Evolutionary conservation across 148 eudicot species (phyloP), one percentile per base, ranked within the genome.

Genomic region (Persicaria maculosa): DNA sequence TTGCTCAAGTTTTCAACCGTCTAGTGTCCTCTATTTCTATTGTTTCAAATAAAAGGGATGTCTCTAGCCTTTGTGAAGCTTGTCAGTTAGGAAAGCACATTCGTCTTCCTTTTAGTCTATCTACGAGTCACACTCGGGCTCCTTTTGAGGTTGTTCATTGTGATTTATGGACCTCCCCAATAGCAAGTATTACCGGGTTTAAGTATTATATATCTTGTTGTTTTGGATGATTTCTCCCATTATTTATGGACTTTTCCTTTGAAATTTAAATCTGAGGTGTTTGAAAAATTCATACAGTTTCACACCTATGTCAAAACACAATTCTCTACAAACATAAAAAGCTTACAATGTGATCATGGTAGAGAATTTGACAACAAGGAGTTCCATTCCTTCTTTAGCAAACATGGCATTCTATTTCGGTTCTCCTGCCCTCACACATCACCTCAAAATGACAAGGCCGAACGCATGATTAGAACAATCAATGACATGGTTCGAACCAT

Each of bases 391-490:
- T 47, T 45, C 15, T 8, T 47, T 20, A 15, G 7, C 8, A 0
- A 6, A 6, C 5, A 47, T 71, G 74, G 54, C 74, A 71, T 47
- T 0, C 0, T 7, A 0, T 17, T 47, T 1, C 55, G 36, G 0
- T 71, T 71, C 55, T 71, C 74, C 1, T 71, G 36, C 19, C 74
- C 74, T 6, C 54, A 71, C n/a, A 71, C 53, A 0, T 71, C 74
- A 1, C 74, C 45, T 4, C 50, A n/a, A 71, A 47, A 71, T 20
- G 74, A 31, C 7, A 71, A 71, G 19, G 53, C 25, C 10, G 53
- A 71, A 71, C 31, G 55, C 17, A 71, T 71, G 2, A 71, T 71
- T 47, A 25, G 19, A 7, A 71, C 74, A 2, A 20, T 71, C 4
- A 71, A n/a, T 10, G 50, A 72, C 17, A 2, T 25, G 9, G 19